Base-by-base conservation (phyloP, 2,329 filamentous ascomycete genomes). In the Lachnellula suecica region DNA sequence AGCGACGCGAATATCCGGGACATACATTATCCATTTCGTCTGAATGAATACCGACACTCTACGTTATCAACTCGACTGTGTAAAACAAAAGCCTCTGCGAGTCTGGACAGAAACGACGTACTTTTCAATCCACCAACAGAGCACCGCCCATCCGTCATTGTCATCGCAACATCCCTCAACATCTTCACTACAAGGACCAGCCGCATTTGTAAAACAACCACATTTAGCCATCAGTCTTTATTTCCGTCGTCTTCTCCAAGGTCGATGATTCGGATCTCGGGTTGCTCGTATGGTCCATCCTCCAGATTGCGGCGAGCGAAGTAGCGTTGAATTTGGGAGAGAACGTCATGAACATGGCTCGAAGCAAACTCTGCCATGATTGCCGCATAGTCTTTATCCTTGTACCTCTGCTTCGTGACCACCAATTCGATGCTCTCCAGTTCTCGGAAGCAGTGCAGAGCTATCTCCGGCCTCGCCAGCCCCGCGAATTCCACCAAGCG, bases 371-470 rank as follows among this genome's bases (percentile, higher is more conserved):
- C 31, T 34, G 31, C 11, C 13, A n/a, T 34, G 29, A 4, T 4
- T 15, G 11, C n/a, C n/a, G n/a, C n/a, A 34, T 2, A 2, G 5
- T 2, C 31, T 15, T 34, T 2, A 5, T 1, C 1, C 2, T n/a
- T 15, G 31, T 11, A 15, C 31, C 9, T 11, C 31, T 2, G 13
- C 11, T 34, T 34, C 13, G 7, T n/a, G 13, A 34, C 31, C 13
- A 34, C 13, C 11, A 34, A 34, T n/a, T 34, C 31, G 11, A 34
- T n/a, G 11, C n/a, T 4, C 31, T 34, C 31, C 13, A 34, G 31
- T 8, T 34, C 11, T n/a, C n/a, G 4, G 8, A 34, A 34, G 10
- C 13, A n/a, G 13, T 3, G 2, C 13, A 34, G 31, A 34, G 11
- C 11, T 15, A 34, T 1, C 31, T 34, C 11, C 13, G 4, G 2